Percentiles rank a stretch among this genome's conserved stretches.
Evolutionary conservation across 768 basidiomycete genomes (phyloP).

Genomic region (Boletus reticuloceps): DNA sequence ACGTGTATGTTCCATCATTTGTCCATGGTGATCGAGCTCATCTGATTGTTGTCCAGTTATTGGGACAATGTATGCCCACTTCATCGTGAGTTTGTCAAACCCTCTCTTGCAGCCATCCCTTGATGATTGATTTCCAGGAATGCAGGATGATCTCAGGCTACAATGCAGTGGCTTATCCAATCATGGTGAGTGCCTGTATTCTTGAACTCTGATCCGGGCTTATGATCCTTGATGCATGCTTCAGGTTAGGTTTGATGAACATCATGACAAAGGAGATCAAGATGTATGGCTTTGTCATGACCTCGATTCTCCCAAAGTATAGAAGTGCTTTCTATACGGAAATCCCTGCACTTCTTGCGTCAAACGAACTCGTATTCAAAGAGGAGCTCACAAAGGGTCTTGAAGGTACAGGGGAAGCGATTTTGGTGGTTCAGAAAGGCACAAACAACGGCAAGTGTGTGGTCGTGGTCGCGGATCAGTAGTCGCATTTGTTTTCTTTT

Average conservation of each 20-base stretch:
- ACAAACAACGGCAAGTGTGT: background rate
- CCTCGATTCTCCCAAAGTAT: background rate
- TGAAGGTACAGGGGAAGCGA: background rate
- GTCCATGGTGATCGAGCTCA: background rate
- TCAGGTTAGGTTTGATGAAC: background rate
- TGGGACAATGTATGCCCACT: slow-evolving; percentile 7
- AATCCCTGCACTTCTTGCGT: background rate
- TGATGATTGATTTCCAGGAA: background rate
- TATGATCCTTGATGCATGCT: background rate
- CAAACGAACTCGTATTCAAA: background rate
- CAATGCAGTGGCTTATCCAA: background rate
- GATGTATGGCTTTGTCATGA: background rate
- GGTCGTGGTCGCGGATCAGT: background rate
- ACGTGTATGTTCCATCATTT: background rate
- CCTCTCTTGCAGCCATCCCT: background rate
- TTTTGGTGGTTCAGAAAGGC: slow-evolving; percentile 4
- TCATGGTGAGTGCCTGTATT: background rate
- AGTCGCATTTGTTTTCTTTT: background rate
- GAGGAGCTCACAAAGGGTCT: slow-evolving; percentile 1
- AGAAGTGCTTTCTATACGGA: background rate
- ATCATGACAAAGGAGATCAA: slow-evolving; percentile 1
- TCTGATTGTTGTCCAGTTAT: background rate
- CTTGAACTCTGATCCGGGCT: too few species aligned
- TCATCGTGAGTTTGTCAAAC: background rate
- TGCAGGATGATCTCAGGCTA: background rate